Base-by-base conservation (phyloP, 2,329 filamentous ascomycete genomes). In the Aspergillus arachidicola region DNA sequence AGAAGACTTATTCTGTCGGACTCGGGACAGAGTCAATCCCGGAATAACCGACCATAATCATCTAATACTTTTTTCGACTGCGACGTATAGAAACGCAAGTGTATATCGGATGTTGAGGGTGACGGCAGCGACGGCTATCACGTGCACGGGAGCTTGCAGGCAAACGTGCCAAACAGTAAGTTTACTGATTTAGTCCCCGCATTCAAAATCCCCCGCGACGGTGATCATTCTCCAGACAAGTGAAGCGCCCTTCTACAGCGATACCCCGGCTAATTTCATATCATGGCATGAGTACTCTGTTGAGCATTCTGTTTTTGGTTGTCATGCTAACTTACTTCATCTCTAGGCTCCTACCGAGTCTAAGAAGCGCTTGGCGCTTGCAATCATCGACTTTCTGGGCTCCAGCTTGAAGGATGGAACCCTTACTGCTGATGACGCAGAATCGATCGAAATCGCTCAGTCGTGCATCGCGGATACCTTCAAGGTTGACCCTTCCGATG, bases 391-490 rank as follows among this genome's bases (percentile, higher is more conserved):
- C 82, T 99, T 97, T 84, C 90, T 99, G 65, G 87, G 87, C 72
- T 89, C 87, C 64, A 96, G 93, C 53, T 83, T 93, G 71, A 90
- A 88, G 66, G 95, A 99, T 78, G 95, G 95, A 73, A 96, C 93
- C 51, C 87, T 99, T 63, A 86, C 90, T 59, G 83, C 90, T 72
- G 95, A 98, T 72, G 94, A 99, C 79, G 88, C 90, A 71, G 95
- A 99, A 76, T 94, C 91, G 67, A 91, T 99, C 78, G 95, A 99
- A 76, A 90, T 99, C 58, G 95, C 95, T 69, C 86, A 91, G 76
- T 94, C 94, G 82, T 97, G 94, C 82, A 98, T 99, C 79, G 87
- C 90, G 70, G 94, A 98, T 78, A 91, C 91, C 71, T 99, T 98
- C 87, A 93, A 96, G 80, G 91, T 99, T 73, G 93, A 98, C 80